Evolutionary conservation across 768 basidiomycete genomes (phyloP).

Genomic region (Sporobolomyces roseus): DNA sequence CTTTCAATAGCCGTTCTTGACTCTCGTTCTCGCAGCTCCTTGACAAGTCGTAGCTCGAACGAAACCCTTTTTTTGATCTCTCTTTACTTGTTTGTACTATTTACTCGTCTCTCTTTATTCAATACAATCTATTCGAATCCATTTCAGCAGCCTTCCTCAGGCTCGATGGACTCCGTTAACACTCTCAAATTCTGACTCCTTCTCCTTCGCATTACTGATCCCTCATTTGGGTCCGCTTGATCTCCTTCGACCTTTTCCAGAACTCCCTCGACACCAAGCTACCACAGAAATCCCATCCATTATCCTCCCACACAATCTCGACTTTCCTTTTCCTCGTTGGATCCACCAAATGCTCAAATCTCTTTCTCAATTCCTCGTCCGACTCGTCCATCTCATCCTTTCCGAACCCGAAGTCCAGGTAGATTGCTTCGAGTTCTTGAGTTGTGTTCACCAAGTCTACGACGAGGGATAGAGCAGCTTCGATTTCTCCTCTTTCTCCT

Average conservation of each 20-base stretch:
- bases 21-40: conserved; percentile 18
- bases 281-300: background rate
- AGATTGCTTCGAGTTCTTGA: background rate
- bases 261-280: conserved; percentile 1
- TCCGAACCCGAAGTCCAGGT: background rate
- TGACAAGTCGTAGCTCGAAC: conserved; percentile 13
- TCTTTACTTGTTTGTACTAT: background rate
- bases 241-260: background rate
- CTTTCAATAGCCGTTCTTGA: background rate
- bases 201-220: background rate
- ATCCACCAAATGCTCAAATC: background rate
- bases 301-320: conserved; percentile 1
- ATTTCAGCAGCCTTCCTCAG: too few relatives aligned
- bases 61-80: background rate
- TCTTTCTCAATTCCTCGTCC: background rate
- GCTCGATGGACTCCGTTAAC: too few relatives aligned
- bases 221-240: background rate
- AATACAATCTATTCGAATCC: too few relatives aligned
- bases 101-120: background rate
- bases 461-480: conserved; percentile 2
- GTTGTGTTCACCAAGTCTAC: background rate
- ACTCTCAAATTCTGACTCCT: conserved; percentile 3
- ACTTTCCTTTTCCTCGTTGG: background rate
- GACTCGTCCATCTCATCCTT: background rate
- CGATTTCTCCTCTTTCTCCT: background rate